These are phyloP conservation scores for Lagenaria siceraria DNA, from an alignment of 306 rosid species.

Conservation along the genomic window DNA sequence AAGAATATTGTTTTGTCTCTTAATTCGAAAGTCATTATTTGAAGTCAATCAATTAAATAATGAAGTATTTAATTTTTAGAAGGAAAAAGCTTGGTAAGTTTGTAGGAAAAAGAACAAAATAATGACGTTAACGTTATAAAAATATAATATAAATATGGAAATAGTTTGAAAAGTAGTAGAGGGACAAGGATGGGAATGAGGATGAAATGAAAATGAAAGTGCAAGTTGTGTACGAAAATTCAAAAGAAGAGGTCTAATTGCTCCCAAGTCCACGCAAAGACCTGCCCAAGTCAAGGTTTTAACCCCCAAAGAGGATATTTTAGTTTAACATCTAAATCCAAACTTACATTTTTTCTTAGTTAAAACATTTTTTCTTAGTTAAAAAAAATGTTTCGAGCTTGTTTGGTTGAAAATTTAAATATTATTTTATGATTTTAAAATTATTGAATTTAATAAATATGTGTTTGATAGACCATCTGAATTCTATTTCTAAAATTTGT, in stretches of 20 bases:
- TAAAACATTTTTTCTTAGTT: too few relatives aligned
- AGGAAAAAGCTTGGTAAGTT: not conserved
- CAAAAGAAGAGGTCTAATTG: not conserved
- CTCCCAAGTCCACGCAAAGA: not conserved
- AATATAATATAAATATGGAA: not conserved
- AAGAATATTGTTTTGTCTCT: not conserved
- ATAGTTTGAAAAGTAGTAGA: not conserved
- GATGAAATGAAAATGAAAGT: not conserved
- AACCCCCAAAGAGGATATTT: not conserved
- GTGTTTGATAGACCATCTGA: too few relatives aligned
- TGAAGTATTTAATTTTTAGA: not conserved
- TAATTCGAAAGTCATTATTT: not conserved
- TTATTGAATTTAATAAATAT: too few relatives aligned
- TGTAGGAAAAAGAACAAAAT: not conserved
- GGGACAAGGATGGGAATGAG: not conserved
- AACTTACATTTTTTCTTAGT: not conserved
- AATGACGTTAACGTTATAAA: not conserved
- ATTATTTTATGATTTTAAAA: too few relatives aligned
- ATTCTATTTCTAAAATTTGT: too few relatives aligned
- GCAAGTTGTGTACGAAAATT: not conserved
- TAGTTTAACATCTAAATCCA: not conserved
- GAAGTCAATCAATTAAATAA: not conserved
- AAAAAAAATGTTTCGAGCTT: too few relatives aligned
- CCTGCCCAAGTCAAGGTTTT: not conserved
- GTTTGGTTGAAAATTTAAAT: too few relatives aligned